Evolutionary conservation across 2,329 filamentous ascomycete genomes (phyloP).

Genomic region (Pseudocercospora macadamiae): DNA sequence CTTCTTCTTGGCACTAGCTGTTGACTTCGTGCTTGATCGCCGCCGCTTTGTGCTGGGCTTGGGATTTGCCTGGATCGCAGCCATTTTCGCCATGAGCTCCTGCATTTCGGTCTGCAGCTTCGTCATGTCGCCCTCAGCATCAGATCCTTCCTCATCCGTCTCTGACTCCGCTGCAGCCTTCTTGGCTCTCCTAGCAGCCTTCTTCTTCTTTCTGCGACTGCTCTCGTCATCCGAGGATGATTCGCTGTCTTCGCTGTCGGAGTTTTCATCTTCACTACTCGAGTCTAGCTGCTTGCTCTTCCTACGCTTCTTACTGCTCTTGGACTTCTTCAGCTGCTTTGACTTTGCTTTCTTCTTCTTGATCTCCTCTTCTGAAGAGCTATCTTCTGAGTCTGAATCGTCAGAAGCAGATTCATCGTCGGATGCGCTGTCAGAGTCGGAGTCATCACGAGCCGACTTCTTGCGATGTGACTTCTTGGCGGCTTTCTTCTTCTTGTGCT

Average conservation of each 20-base stretch:
- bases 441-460: conserved; percentile 27
- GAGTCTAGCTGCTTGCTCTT: conserved; percentile 31
- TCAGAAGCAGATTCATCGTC: conserved; percentile 20
- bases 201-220: conserved; percentile 29
- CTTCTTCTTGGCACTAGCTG: conserved; percentile 24
- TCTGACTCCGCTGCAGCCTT: conserved; percentile 22
- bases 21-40: conserved; percentile 27
- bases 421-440: conserved; percentile 22
- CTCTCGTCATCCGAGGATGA: conserved; percentile 27
- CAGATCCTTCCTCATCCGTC: conserved; percentile 22
- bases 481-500: conserved; percentile 29
- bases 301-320: conserved; percentile 24
- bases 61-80: conserved; percentile 22
- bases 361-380: conserved; percentile 29
- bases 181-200: conserved; percentile 23
- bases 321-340: conserved; percentile 27
- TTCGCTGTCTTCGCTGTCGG: conserved; percentile 25
- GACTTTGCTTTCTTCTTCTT: conserved; percentile 30
- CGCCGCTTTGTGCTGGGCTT: conserved; percentile 21
- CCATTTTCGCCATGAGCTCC: conserved; percentile 25
- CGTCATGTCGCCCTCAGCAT: conserved; percentile 20
- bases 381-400: conserved; percentile 26
- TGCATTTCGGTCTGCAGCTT: conserved; percentile 24
- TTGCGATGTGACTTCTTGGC: conserved; percentile 24
- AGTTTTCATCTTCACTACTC: conserved; percentile 18